These are phyloP conservation scores for Scytalidium sp. DNA, from an alignment of 2,329 filamentous ascomycete genomes.

Conservation along the genomic window DNA sequence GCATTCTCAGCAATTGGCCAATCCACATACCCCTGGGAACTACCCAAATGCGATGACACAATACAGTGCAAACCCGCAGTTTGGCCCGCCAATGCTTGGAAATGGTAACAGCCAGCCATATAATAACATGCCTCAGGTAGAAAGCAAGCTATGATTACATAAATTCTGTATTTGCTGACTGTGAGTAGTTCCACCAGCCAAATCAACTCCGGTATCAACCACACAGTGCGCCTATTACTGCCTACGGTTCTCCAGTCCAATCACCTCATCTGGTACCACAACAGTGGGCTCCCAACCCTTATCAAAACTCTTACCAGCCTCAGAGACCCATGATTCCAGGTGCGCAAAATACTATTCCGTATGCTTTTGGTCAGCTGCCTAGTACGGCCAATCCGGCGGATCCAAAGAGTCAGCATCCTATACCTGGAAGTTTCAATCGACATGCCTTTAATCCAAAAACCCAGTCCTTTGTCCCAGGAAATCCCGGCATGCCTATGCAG, in stretches of 20 bases:
- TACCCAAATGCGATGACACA: conserved; percentile 32
- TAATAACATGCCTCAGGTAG: conserved; percentile 25
- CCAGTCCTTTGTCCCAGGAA: conserved; percentile 79
- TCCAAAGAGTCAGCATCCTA: conserved; percentile 73
- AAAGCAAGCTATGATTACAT: neutral
- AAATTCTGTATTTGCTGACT: conserved; percentile 7
- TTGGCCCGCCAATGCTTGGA: conserved; percentile 21
- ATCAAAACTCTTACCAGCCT: conserved; percentile 25
- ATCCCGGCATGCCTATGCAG: conserved; percentile 46
- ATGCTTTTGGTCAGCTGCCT: conserved; percentile 77
- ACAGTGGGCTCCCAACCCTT: conserved; percentile 25
- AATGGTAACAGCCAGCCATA: conserved; percentile 37
- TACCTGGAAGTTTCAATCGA: conserved; percentile 80
- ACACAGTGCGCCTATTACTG: conserved; percentile 27
- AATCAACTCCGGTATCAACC: conserved; percentile 26
- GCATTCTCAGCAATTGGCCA: conserved; percentile 44
- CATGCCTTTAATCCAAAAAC: conserved; percentile 93
- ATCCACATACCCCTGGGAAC: conserved; percentile 34
- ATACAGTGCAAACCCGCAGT: conserved; percentile 34
- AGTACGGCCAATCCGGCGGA: conserved; percentile 67
- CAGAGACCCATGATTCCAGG: conserved; percentile 20
- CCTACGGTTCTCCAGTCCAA: conserved; percentile 29
- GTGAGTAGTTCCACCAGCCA: conserved; percentile 23
- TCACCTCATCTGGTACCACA: conserved; percentile 23
- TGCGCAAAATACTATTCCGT: conserved; percentile 45